Conservation (phyloP, 441 rosid genomes). For the Mallotus repandus region DNA sequence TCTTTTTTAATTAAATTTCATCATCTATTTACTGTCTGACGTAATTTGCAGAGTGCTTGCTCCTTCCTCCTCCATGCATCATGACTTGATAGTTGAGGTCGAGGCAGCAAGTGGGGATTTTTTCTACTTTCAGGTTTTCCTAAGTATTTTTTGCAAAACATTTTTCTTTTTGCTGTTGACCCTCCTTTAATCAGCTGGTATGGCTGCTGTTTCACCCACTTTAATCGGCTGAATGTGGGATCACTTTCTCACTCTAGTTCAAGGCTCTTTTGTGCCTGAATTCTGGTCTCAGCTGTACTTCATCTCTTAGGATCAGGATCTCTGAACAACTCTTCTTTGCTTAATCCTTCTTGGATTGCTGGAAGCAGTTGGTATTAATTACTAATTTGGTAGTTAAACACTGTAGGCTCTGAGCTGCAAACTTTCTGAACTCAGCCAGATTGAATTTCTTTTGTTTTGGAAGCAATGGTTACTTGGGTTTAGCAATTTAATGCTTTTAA, state of each 20-base stretch:
- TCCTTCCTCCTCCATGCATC: constrained; percentile 43
- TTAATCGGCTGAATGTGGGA: constrained; percentile 21
- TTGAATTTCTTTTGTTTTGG: constrained; percentile 5
- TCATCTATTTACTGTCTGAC: constrained; percentile 27
- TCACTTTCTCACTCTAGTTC: constrained; percentile 13
- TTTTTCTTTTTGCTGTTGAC: constrained; percentile 11
- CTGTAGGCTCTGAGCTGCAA: constrained; percentile 5
- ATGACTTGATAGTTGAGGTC: constrained; percentile 51
- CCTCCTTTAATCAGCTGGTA: constrained; percentile 26
- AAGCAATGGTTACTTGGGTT: not conserved
- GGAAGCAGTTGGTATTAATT: not conserved
- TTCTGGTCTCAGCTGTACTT: constrained; percentile 11
- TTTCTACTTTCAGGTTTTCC: constrained; percentile 52
- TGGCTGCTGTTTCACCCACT: constrained; percentile 16
- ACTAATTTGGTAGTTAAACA: not conserved
- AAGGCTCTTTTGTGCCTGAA: constrained; percentile 5
- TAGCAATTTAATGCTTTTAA: not conserved
- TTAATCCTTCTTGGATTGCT: constrained; percentile 1
- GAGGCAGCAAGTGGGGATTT: constrained; percentile 49
- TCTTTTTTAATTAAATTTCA: not conserved
- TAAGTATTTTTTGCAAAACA: constrained; percentile 33
- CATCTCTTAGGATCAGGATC: constrained; percentile 9
- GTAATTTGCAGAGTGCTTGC: constrained; percentile 57
- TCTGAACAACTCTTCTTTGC: not conserved
- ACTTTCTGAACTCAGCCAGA: constrained; percentile 16